These are phyloP conservation scores for Leucaena leucocephala DNA, from an alignment of 306 rosid genomes.

Conservation along the genomic window DNA sequence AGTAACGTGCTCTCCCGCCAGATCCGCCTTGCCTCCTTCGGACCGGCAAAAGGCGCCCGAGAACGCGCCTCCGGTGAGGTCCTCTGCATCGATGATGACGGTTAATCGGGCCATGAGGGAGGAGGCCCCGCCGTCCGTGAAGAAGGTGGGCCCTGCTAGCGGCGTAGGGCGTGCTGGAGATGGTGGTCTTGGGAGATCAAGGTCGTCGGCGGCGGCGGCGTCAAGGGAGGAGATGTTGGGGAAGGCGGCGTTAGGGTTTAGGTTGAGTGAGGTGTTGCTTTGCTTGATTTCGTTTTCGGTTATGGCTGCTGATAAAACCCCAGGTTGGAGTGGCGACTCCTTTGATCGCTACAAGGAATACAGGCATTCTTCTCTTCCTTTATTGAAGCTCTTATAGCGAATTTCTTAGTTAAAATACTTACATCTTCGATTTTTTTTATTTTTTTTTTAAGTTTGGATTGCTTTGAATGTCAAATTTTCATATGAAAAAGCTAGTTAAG, in stretches of 20 bases:
- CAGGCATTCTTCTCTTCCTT: constrained; percentile 50
- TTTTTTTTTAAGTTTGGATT: not conserved
- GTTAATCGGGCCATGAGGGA: constrained; percentile 51
- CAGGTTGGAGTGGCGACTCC: constrained; percentile 99
- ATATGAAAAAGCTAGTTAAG: not conserved
- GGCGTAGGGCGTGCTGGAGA: constrained; percentile 24
- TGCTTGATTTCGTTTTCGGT: constrained; percentile 93
- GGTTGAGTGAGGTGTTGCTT: constrained; percentile 70
- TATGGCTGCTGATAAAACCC: constrained; percentile 97
- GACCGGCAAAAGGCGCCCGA: constrained; percentile 39
- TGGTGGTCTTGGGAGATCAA: constrained; percentile 45
- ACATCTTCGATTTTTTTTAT: constrained; percentile 5
- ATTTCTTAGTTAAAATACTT: not conserved
- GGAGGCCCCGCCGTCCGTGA: constrained; percentile 46
- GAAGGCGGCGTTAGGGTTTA: constrained; percentile 83
- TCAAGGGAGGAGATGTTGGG: constrained; percentile 39
- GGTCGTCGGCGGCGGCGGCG: not conserved
- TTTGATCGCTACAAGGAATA: constrained; percentile 96
- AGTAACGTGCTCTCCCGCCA: constrained; percentile 45
- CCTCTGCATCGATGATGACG: constrained; percentile 37
- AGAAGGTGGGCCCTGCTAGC: constrained; percentile 50
- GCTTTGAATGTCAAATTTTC: not conserved
- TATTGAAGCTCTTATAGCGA: not conserved
- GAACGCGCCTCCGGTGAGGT: constrained; percentile 29
- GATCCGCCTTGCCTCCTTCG: constrained; percentile 32